Evolutionary conservation across 2,329 filamentous ascomycete genomes (phyloP).

Genomic region (Colletotrichum chlorophyti): DNA sequence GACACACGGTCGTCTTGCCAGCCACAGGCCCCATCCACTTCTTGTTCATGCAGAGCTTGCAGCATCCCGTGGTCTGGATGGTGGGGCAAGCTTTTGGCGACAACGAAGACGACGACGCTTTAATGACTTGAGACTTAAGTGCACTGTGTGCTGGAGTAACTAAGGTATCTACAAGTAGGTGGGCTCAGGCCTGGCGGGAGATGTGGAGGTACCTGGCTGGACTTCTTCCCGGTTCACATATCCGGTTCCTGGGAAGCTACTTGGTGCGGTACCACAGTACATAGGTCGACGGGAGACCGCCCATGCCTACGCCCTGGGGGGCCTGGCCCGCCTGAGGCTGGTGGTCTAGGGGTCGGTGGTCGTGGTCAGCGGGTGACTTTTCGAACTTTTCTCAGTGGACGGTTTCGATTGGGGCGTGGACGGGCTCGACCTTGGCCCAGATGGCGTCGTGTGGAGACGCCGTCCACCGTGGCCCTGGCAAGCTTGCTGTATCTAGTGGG

Average conservation of each 20-base stretch:
- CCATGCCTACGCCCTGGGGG: conserved; percentile 2
- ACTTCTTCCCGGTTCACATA: conserved; percentile 18
- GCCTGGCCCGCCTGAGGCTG: conserved; percentile 22
- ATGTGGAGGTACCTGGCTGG: not conserved
- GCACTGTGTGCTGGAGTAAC: too few species aligned
- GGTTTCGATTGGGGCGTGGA: conserved; percentile 26
- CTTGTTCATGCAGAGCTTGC: conserved; percentile 26
- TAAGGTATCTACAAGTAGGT: too few species aligned
- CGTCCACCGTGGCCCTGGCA: conserved; percentile 9
- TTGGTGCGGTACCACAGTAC: conserved; percentile 22
- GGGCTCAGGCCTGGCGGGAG: too few species aligned
- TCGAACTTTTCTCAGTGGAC: conserved; percentile 29
- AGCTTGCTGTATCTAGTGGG: too few species aligned
- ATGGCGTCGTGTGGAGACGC: conserved; percentile 14
- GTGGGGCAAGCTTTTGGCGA: conserved; percentile 16
- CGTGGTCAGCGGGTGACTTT: conserved; percentile 29
- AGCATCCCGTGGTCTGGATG: conserved; percentile 23
- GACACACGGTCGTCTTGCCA: conserved; percentile 17
- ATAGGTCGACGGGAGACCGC: too few species aligned
- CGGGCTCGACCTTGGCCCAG: conserved; percentile 25
- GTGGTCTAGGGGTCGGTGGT: conserved; percentile 15
- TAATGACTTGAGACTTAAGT: too few species aligned
- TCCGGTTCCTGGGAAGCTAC: conserved; percentile 26
- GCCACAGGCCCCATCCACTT: conserved; percentile 18
- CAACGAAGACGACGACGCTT: not conserved